Conservation (phyloP, 2,329 filamentous ascomycete species). For the Neoascochyta sp. region DNA sequence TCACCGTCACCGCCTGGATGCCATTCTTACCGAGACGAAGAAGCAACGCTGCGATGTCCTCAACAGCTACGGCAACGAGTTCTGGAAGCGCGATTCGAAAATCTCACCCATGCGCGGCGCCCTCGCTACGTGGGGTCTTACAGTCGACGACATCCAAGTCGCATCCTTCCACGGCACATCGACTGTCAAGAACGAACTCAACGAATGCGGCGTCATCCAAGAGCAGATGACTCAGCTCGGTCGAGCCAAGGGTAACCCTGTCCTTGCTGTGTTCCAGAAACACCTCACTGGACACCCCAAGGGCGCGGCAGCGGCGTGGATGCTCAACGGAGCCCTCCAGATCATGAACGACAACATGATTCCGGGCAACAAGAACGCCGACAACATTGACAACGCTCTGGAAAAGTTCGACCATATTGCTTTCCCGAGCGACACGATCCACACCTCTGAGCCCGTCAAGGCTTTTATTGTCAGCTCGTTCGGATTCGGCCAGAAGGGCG, state of each 20-base stretch:
- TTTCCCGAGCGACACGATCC: no score
- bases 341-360: constrained; percentile 32
- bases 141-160: constrained; percentile 40
- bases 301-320: constrained; percentile 38
- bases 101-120: constrained; percentile 38
- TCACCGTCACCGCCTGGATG: constrained; percentile 1
- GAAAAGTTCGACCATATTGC: no score
- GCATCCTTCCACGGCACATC: constrained; percentile 43
- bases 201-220: constrained; percentile 39
- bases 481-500: no score
- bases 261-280: constrained; percentile 39
- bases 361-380: no score
- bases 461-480: no score
- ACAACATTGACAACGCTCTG: no score
- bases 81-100: constrained; percentile 22
- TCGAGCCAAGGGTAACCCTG: constrained; percentile 31
- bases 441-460: no score
- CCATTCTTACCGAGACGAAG: background rate
- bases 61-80: constrained; percentile 26
- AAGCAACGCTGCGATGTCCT: no score
- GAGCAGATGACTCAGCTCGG: constrained; percentile 38
- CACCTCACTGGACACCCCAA: constrained; percentile 41
- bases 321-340: constrained; percentile 41
- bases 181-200: constrained; percentile 40
- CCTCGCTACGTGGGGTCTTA: constrained; percentile 38